Percentiles rank a stretch among this genome's conserved stretches.
These are phyloP conservation scores for Pseudotsuga menziesii DNA, from an alignment of 75 land plant genomes.

Conservation along the genomic window DNA sequence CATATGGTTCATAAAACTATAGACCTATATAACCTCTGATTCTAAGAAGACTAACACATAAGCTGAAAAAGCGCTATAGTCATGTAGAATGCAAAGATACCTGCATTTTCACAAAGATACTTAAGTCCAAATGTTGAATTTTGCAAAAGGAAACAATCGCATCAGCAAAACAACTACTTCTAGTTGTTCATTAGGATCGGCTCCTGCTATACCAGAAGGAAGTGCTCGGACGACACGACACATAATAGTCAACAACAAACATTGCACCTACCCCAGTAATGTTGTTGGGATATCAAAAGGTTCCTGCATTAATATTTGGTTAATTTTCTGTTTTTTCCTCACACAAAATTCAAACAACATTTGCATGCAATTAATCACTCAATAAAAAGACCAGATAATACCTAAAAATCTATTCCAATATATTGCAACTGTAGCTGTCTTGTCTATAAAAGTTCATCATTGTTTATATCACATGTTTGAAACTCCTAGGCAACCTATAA, in stretches of 20 bases:
- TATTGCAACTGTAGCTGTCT: not conserved
- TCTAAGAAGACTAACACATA: not conserved
- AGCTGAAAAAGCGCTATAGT: not conserved
- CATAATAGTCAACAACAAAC: constrained; percentile 65
- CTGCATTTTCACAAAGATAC: constrained; percentile 56
- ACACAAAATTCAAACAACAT: not conserved
- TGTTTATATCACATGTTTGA: too few relatives aligned
- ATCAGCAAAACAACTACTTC: too few relatives aligned
- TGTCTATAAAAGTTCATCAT: too few relatives aligned
- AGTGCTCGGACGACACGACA: constrained; percentile 35
- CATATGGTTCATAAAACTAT: constrained; percentile 1
- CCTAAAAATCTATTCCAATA: not conserved
- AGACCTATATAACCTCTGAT: not conserved
- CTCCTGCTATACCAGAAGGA: constrained; percentile 26
- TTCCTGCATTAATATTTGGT: constrained; percentile 28
- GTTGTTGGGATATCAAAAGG: constrained; percentile 10
- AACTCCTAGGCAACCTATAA: not conserved
- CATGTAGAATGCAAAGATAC: not conserved
- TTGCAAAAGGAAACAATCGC: constrained; percentile 82
- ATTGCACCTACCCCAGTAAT: constrained; percentile 53
- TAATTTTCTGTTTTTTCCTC: not conserved
- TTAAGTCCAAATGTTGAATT: constrained; percentile 68
- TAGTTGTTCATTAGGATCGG: constrained; percentile 36
- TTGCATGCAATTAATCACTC: not conserved
- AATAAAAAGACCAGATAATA: constrained; percentile 4